Evolutionary conservation across 2,329 filamentous ascomycete species (phyloP), one percentile per base, ranked within the genome.

Genomic region (Nigrograna mackinnonii): DNA sequence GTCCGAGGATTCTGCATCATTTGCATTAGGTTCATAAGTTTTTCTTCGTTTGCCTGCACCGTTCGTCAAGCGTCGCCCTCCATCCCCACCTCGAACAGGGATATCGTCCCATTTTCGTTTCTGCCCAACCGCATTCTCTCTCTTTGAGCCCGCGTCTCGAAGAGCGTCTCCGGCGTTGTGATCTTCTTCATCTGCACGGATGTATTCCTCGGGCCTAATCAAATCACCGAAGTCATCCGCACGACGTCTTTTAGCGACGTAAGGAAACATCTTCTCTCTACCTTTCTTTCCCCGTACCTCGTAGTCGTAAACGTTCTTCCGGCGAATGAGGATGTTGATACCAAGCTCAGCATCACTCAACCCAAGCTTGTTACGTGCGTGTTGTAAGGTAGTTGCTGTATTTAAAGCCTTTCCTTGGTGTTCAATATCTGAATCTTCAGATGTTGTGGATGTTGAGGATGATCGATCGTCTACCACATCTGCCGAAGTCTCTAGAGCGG

Each of bases 51-150:
- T 91, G 54, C 77, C 81, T 18, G 71, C 58, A 9, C 75, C 75
- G 32, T 72, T 70, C 14, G 72, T 69, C 26, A 57, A 54, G 44
- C 64, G 55, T 22, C 67, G 70, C 34, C 67, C 54, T n/a, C 46
- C 70, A 35, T 66, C 70, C 21, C 60, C 62, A 36, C 58, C 62
- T 28, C 66, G 66, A 7, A 73, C 60, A 3, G 73, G 77, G 17
- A 82, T 72, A 46, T 95, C 90, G 52, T 92, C 89, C 90, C 92
- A 97, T 68, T 90, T 95, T 47, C 94, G 83, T 71, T 99, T 99
- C 73, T 92, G 91, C 14, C 92, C 94, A 16, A 96, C 79, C 9
- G 68, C 60, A 32, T 70, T 65, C 43, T 73, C 68, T 43, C 69
- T 67, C 55, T 70, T 70, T 34, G 78, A 77, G 12, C 74, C 75